phyloP scores from a whole-genome alignment of 768 basidiomycete species.

The Leccinum broughii region DNA sequence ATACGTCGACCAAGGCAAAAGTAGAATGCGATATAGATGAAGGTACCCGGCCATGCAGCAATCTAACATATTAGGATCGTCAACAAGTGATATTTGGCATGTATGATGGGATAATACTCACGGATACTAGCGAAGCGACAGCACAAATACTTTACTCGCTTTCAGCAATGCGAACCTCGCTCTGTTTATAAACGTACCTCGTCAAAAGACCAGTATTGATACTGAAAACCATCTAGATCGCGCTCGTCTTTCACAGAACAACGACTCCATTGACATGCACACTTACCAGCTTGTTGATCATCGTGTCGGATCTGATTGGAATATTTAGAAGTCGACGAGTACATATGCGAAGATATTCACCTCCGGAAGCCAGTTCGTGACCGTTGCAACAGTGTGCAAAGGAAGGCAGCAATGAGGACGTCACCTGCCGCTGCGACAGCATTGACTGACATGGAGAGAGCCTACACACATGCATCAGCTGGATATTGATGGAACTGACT shows the following conservation, averaged over 20 bases:
- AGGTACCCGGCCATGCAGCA: constrained; percentile 48
- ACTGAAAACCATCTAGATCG: constrained; percentile 48
- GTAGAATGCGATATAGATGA: constrained; percentile 64
- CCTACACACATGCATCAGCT: constrained; percentile 12
- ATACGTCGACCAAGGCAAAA: constrained; percentile 62
- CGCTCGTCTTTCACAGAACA: not conserved
- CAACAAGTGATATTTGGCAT: not conserved
- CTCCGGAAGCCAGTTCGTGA: constrained; percentile 56
- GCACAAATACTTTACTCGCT: constrained; percentile 46
- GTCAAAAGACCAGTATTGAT: constrained; percentile 44
- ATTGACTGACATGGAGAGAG: constrained; percentile 56
- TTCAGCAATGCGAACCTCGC: not conserved
- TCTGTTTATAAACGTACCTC: constrained; percentile 13
- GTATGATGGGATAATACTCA: constrained; percentile 16
- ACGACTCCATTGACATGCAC: not conserved
- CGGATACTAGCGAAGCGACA: constrained; percentile 58
- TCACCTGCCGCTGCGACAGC: constrained; percentile 54
- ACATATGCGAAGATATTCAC: constrained; percentile 16
- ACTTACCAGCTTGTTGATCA: constrained; percentile 49
- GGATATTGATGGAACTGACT: not conserved
- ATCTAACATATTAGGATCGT: constrained; percentile 39
- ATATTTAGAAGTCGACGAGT: not conserved
- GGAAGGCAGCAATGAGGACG: constrained; percentile 49
- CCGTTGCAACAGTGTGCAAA: constrained; percentile 47
- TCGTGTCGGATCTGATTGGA: constrained; percentile 44